Evolutionary conservation across 1,139 yeast genomes (phyloP).

Genomic region (Debaryomycetaceae sp.): DNA sequence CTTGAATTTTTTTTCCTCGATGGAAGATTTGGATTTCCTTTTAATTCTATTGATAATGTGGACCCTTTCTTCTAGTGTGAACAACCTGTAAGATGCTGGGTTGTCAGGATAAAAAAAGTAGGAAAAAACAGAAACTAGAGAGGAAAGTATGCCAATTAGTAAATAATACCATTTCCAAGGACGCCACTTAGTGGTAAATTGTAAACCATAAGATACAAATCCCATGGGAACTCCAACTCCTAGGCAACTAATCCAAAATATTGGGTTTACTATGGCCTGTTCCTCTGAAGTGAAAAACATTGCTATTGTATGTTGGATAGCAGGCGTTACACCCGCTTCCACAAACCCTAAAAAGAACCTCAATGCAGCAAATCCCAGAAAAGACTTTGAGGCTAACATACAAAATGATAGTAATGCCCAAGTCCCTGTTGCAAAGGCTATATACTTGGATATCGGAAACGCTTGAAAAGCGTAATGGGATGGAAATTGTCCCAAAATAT

Average conservation of each 20-base stretch:
- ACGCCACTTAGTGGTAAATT: constrained; percentile 14
- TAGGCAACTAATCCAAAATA: constrained; percentile 43
- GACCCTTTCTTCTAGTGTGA: constrained; percentile 37
- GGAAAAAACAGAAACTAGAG: constrained; percentile 24
- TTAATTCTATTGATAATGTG: constrained; percentile 43
- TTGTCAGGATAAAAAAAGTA: constrained; percentile 40
- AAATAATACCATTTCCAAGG: constrained; percentile 31
- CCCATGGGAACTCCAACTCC: constrained; percentile 45
- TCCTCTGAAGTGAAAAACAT: constrained; percentile 41
- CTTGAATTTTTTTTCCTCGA: constrained; percentile 44
- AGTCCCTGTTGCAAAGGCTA: too few relatives aligned
- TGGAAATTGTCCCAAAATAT: constrained; percentile 32
- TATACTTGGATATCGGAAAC: constrained; percentile 15
- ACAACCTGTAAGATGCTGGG: constrained; percentile 37
- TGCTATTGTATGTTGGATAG: constrained; percentile 35
- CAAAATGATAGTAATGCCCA: too few relatives aligned
- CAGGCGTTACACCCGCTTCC: constrained; percentile 40
- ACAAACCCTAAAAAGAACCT: constrained; percentile 46
- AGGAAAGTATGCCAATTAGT: constrained; percentile 42
- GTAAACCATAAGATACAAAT: constrained; percentile 44
- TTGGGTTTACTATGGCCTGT: constrained; percentile 38
- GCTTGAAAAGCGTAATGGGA: constrained; percentile 28
- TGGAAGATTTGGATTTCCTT: constrained; percentile 36
- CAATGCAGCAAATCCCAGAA: constrained; percentile 36
- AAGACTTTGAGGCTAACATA: too few relatives aligned